Evolutionary conservation across 176 grass and related monocot genomes (phyloP), one percentile per base, ranked within the genome.

Genomic region (Alloteropsis semialata): DNA sequence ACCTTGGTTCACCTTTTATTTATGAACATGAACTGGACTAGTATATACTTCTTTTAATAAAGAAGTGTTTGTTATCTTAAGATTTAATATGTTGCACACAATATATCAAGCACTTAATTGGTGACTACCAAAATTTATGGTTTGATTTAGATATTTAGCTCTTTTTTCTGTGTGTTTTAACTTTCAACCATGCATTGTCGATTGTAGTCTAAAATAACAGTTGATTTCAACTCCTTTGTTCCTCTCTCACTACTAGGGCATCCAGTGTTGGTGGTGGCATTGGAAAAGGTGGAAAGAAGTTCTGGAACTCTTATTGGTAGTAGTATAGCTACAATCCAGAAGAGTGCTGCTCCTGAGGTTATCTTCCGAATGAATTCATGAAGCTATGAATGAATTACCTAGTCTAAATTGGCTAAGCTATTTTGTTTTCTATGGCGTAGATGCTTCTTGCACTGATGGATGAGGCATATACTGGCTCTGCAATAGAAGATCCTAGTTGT

Each of bases 291-390:
- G 65, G 96, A 95, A 86, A 98, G 80, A 85, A 93, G 85, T 88
- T 95, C 96, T 34, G 91, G 96, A 77, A 93, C 92, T 86, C 87
- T 95, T 57, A 85, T 98, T 66, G 96, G 92, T 57, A 95, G 92
- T 90, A 95, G 91, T 85, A 95, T 98, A 62, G 96, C 96, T 83
- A 90, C 96, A 44, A 98, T 98, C 79, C 96, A 98, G 87, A 98
- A 98, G 87, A 98, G 96, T 41, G 87, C 96, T 48, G 96, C 92
- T 64, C 91, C 96, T 82, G 96, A 98, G 92, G 92, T 98, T 82
- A 50, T 74, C 66, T 87, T 80, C 10, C 10, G 60, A 59, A 79
- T 74, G 24, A 59, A 78, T 72, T 86, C 32, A 42, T 30, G 9
- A 77, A 72, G 25, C 39, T 78, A 46, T 86, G 34, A 71, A 60